Evolutionary conservation across 2,329 filamentous ascomycete genomes (phyloP).

Genomic region (Didymella pomorum): DNA sequence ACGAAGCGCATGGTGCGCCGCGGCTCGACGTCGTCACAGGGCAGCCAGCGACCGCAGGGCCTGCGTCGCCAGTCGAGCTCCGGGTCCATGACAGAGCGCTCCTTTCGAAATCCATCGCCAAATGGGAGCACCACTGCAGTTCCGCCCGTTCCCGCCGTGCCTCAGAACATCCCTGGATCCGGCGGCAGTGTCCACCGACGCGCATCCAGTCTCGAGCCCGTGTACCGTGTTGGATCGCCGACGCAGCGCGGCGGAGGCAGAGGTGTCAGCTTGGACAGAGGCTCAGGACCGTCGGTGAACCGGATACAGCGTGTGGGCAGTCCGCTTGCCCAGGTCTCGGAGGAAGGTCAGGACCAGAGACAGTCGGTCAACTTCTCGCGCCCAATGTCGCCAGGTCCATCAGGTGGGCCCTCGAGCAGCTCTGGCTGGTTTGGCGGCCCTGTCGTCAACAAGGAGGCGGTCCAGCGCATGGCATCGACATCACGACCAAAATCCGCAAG

Average conservation of each 20-base stretch:
- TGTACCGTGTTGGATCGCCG: constrained; percentile 57
- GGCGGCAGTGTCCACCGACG: constrained; percentile 41
- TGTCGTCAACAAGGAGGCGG: constrained; percentile 42
- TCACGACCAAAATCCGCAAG: constrained; percentile 41
- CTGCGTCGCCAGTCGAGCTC: constrained; percentile 66
- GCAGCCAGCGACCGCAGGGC: constrained; percentile 49
- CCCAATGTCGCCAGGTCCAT: constrained; percentile 55
- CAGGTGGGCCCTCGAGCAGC: constrained; percentile 24
- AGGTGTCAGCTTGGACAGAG: constrained; percentile 54
- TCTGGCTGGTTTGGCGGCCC: constrained; percentile 53
- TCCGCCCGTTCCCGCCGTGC: constrained; percentile 80
- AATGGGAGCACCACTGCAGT: constrained; percentile 49
- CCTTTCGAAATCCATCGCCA: constrained; percentile 78
- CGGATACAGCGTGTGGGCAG: constrained; percentile 43
- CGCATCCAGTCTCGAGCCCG: constrained; percentile 61
- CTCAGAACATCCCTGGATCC: constrained; percentile 55
- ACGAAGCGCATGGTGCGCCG: constrained; percentile 85
- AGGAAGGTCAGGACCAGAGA: constrained; percentile 54
- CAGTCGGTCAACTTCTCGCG: constrained; percentile 63
- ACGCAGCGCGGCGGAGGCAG: constrained; percentile 48
- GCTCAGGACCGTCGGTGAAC: constrained; percentile 25
- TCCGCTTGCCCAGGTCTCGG: constrained; percentile 52
- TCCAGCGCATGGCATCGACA: constrained; percentile 39
- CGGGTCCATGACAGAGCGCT: constrained; percentile 86
- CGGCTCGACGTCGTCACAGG: constrained; percentile 73